Evolutionary conservation across 2,329 filamentous ascomycete species (phyloP).

Genomic region (Aspergillus fructus): DNA sequence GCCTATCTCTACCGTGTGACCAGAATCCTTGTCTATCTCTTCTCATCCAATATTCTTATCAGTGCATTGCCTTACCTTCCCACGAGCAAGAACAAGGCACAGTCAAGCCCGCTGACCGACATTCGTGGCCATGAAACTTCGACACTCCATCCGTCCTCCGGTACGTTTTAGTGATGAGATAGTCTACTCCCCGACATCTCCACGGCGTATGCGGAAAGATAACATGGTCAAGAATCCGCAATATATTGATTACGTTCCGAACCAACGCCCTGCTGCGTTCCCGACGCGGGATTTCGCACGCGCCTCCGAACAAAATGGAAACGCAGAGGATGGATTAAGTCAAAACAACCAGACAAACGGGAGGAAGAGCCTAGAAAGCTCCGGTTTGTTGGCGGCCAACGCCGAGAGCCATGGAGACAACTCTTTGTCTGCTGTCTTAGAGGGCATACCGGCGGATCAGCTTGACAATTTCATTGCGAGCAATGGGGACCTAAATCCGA

Average conservation of each 20-base stretch:
- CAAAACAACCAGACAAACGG: not conserved
- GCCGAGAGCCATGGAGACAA: not conserved
- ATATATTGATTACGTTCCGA: conserved; percentile 38
- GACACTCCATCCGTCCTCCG: conserved; percentile 26
- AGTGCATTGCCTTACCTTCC: not conserved
- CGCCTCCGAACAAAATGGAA: not conserved
- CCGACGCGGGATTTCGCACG: conserved; percentile 34
- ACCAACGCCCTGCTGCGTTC: conserved; percentile 42
- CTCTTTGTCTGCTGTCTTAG: not conserved
- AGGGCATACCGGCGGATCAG: conserved; percentile 13
- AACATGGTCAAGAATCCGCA: conserved; percentile 12
- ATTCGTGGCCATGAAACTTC: conserved; percentile 30
- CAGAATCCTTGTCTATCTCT: not conserved
- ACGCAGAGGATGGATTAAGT: not conserved
- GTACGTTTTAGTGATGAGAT: conserved; percentile 22
- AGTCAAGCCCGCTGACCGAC: not conserved
- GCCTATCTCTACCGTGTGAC: not conserved
- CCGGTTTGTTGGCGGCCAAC: not conserved
- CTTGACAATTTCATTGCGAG: conserved; percentile 27
- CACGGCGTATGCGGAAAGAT: conserved; percentile 10
- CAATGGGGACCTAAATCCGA: conserved; percentile 28
- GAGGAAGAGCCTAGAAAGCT: not conserved
- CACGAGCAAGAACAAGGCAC: not conserved
- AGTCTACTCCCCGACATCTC: conserved; percentile 17
- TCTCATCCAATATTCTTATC: not conserved